These are phyloP conservation scores for Eucalyptus melliodora DNA, from an alignment of 345 rosid genomes.

Conservation along the genomic window DNA sequence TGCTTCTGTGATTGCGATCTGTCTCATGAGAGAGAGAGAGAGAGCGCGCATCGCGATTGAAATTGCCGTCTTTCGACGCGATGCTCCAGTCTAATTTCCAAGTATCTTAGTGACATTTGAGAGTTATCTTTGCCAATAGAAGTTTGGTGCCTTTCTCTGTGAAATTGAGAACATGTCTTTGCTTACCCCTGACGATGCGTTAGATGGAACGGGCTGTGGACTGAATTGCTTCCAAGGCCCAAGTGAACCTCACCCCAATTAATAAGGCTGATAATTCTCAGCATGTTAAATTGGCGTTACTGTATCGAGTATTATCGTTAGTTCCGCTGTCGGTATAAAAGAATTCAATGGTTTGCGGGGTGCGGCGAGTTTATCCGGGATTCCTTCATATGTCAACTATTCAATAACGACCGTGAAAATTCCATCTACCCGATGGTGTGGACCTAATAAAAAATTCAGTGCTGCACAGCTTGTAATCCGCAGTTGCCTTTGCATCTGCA, in stretches of 20 bases:
- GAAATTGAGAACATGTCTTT: neutral
- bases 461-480: fast-evolving
- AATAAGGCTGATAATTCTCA: neutral
- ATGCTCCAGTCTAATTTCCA: neutral
- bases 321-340: neutral
- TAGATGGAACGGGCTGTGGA: neutral
- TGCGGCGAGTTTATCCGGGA: neutral
- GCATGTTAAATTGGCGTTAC: neutral
- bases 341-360: neutral
- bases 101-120: neutral
- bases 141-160: neutral
- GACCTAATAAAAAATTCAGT: neutral
- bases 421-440: neutral
- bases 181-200: neutral
- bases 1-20: neutral
- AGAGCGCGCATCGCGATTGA: neutral
- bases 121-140: neutral
- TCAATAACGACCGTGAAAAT: neutral
- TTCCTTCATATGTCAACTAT: neutral
- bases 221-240: neutral
- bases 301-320: neutral
- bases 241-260: neutral
- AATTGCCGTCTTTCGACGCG: neutral
- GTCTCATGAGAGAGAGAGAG: neutral
- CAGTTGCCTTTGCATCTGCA: neutral